These are phyloP conservation scores for Boletus speciosus DNA, from an alignment of 768 basidiomycete species.

Conservation along the genomic window DNA sequence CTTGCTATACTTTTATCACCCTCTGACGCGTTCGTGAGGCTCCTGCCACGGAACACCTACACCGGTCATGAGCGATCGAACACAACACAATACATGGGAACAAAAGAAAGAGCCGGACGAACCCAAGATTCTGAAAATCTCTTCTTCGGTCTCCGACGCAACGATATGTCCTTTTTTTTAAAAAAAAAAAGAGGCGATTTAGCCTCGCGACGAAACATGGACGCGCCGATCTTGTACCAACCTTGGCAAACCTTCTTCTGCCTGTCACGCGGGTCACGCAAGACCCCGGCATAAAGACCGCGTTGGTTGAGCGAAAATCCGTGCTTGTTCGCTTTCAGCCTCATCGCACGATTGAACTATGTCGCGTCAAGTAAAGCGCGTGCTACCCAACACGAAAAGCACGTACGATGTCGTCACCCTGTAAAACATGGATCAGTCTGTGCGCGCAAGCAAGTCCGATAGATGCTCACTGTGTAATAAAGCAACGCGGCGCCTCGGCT, in stretches of 20 bases:
- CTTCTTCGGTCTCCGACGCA: constrained; percentile 81
- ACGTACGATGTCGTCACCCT: constrained; percentile 89
- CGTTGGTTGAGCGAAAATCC: constrained; percentile 88
- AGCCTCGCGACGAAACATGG: background rate
- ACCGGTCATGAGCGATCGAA: background rate
- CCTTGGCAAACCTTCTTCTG: constrained; percentile 60
- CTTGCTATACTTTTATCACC: constrained; percentile 9
- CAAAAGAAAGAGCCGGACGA: constrained; percentile 8
- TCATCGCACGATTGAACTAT: constrained; percentile 88
- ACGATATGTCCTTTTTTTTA: constrained; percentile 48
- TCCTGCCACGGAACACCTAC: constrained; percentile 76
- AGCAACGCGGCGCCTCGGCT: constrained; percentile 80
- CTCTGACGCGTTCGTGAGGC: constrained; percentile 68
- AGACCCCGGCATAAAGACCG: constrained; percentile 69
- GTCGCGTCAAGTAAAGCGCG: background rate
- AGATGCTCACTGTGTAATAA: constrained; percentile 79
- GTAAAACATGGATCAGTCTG: background rate
- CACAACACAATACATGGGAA: background rate
- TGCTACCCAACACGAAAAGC: background rate
- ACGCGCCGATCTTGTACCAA: constrained; percentile 16
- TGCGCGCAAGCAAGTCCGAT: background rate
- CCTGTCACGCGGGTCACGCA: constrained; percentile 64
- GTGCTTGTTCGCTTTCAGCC: constrained; percentile 75
- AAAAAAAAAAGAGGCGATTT: background rate
- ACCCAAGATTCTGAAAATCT: constrained; percentile 77